Percentiles rank a stretch among this genome's conserved stretches.
These are phyloP conservation scores for Silene conica DNA, from an alignment of 148 eudicot species.

Conservation along the genomic window DNA sequence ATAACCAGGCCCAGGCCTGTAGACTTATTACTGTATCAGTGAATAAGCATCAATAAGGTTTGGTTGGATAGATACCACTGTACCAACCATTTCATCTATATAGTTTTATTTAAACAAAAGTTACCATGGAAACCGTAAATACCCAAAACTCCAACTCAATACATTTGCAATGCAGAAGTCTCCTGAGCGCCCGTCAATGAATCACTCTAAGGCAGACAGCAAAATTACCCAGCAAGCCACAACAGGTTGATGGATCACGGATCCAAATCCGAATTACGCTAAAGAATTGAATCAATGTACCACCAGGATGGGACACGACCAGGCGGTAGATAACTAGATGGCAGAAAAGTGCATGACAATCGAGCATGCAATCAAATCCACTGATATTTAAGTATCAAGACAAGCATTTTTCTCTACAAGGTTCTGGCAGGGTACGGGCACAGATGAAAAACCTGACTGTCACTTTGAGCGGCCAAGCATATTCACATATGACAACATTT, in stretches of 20 bases:
- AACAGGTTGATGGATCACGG: neutral
- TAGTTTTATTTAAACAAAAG: no score
- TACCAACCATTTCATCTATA: neutral
- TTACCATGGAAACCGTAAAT: no score
- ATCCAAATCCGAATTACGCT: neutral
- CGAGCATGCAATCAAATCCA: neutral
- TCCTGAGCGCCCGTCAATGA: no score
- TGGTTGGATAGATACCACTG: neutral
- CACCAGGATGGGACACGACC: neutral
- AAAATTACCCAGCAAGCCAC: neutral
- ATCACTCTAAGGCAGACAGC: neutral
- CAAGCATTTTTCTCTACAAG: constrained; percentile 9
- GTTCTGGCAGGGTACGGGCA: neutral
- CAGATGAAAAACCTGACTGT: neutral
- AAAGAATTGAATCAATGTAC: neutral
- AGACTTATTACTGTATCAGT: no score
- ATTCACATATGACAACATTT: constrained; percentile 24
- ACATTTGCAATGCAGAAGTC: neutral
- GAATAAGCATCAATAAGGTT: neutral
- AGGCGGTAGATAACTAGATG: neutral
- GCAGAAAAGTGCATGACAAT: neutral
- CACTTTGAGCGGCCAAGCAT: constrained; percentile 21
- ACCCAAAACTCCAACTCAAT: neutral
- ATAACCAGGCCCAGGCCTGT: no score
- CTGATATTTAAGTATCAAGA: neutral